Percentiles rank a stretch among this genome's conserved stretches.
These are phyloP conservation scores for Zangia roseola DNA, from an alignment of 768 basidiomycete genomes.

Conservation along the genomic window DNA sequence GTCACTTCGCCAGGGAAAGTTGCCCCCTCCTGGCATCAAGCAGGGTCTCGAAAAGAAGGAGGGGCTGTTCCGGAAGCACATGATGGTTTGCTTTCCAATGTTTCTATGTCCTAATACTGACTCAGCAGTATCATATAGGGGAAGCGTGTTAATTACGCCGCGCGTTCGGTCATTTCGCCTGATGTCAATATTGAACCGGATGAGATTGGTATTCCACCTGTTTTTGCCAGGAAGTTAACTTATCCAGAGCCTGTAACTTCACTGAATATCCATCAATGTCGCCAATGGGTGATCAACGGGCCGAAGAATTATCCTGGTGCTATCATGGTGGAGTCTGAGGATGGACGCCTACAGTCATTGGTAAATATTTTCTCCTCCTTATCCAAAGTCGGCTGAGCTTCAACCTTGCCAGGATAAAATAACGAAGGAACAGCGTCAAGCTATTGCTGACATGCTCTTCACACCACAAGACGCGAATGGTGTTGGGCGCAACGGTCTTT, in stretches of 20 bases:
- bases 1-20: slow-evolving; percentile 79
- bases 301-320: slow-evolving; percentile 90
- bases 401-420: slow-evolving; percentile 65
- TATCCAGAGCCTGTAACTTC: slow-evolving; percentile 97
- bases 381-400: slow-evolving; percentile 2
- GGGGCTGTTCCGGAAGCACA: slow-evolving; percentile 95
- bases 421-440: slow-evolving; percentile 85
- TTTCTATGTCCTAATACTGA: background rate
- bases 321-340: slow-evolving; percentile 92
- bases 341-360: slow-evolving; percentile 83
- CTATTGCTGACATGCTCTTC: slow-evolving; percentile 91
- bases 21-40: slow-evolving; percentile 92
- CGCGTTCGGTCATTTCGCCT: slow-evolving; percentile 99
- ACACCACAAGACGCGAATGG: slow-evolving; percentile 77
- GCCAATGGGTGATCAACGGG: slow-evolving; percentile 88
- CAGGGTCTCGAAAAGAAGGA: slow-evolving; percentile 99
- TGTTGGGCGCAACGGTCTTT: slow-evolving; percentile 51
- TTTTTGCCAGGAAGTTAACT: slow-evolving; percentile 94
- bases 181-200: slow-evolving; percentile 99
- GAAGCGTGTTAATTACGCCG: slow-evolving; percentile 98
- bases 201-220: slow-evolving; percentile 97
- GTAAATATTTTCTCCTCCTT: slow-evolving; percentile 39
- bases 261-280: slow-evolving; percentile 84
- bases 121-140: slow-evolving; percentile 52
- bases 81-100: slow-evolving; percentile 74